A percentile compares a stretch with the other conserved stretches of the same genome.
Evolutionary conservation across 1,284 basidiomycete species (phyloP).

Genomic region (Naganishia liquefaciens): DNA sequence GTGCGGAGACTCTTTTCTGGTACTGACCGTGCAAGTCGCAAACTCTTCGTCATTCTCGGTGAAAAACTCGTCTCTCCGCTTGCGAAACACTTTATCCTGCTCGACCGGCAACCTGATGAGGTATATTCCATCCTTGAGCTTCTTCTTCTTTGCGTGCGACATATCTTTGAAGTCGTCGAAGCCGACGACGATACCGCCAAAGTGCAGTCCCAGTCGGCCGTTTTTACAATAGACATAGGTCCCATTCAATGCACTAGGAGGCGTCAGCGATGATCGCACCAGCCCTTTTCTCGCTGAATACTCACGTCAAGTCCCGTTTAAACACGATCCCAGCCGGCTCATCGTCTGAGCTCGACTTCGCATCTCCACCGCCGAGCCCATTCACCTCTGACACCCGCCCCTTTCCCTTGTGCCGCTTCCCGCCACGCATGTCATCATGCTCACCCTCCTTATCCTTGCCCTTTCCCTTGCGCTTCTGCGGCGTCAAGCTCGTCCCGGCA

Average conservation of each 20-base stretch:
- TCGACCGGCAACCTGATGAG: slow-evolving; percentile 30
- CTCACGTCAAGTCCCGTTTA: slow-evolving; percentile 15
- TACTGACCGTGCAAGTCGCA: slow-evolving; percentile 39
- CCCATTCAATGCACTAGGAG: slow-evolving; percentile 9
- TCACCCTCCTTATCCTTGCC: not conserved
- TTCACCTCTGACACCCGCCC: not conserved
- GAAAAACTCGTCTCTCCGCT: slow-evolving; percentile 33
- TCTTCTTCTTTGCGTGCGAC: slow-evolving; percentile 16
- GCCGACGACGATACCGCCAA: slow-evolving; percentile 5
- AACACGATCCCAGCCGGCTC: slow-evolving; percentile 5
- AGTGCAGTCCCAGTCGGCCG: slow-evolving; percentile 5
- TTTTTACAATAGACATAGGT: slow-evolving; percentile 26
- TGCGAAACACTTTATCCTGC: slow-evolving; percentile 18
- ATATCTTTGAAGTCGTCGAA: slow-evolving; percentile 6
- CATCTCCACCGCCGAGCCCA: not conserved
- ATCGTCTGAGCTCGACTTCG: not conserved
- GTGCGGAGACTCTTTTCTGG: not conserved
- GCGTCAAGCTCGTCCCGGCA: not conserved
- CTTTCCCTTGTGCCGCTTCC: slow-evolving; percentile 9
- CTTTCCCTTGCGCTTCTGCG: slow-evolving; percentile 22
- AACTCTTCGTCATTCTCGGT: slow-evolving; percentile 37
- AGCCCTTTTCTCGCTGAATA: not conserved
- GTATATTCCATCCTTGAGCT: slow-evolving; percentile 36
- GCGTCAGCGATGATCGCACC: not conserved
- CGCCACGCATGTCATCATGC: no score